A percentile compares a stretch with the other conserved stretches of the same genome.
Conservation (phyloP, 2,329 filamentous ascomycete genomes). For the Aspergillus cejpii region DNA sequence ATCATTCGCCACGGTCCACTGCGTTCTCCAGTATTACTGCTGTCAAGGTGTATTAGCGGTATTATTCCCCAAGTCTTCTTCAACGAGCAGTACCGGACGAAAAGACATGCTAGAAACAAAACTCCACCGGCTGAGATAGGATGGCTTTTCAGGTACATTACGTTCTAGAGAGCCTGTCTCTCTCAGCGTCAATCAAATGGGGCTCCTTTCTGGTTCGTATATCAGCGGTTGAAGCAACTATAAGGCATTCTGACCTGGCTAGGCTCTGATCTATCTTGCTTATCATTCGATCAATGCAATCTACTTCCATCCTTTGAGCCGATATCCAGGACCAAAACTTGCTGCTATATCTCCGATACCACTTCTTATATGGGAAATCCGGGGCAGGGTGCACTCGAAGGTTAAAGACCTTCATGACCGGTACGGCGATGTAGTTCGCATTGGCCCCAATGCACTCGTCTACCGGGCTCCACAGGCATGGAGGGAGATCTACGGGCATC, state of each 20-base stretch:
- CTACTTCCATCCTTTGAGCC: conserved; percentile 36
- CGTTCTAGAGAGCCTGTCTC: not conserved
- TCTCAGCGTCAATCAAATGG: not conserved
- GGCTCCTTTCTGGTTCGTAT: not conserved
- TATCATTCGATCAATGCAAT: conserved; percentile 26
- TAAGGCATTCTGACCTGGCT: not conserved
- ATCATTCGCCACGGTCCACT: too few relatives aligned
- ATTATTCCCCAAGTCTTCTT: too few relatives aligned
- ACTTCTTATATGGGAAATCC: conserved; percentile 31
- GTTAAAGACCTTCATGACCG: conserved; percentile 26
- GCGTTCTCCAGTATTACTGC: too few relatives aligned
- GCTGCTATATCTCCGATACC: conserved; percentile 30
- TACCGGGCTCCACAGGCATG: conserved; percentile 37
- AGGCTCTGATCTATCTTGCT: not conserved
- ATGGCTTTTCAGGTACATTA: not conserved
- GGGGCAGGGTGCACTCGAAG: conserved; percentile 20
- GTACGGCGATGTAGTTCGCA: conserved; percentile 34
- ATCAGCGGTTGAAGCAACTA: not conserved
- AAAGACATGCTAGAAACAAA: not conserved
- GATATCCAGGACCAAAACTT: conserved; percentile 36
- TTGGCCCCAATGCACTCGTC: conserved; percentile 29
- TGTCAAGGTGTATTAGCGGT: too few relatives aligned
- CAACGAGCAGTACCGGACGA: not conserved
- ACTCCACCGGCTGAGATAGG: not conserved
- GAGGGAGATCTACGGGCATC: conserved; percentile 40